Base-by-base conservation (phyloP, 2,329 filamentous ascomycete genomes). In the Aureobasidium mangrovei region DNA sequence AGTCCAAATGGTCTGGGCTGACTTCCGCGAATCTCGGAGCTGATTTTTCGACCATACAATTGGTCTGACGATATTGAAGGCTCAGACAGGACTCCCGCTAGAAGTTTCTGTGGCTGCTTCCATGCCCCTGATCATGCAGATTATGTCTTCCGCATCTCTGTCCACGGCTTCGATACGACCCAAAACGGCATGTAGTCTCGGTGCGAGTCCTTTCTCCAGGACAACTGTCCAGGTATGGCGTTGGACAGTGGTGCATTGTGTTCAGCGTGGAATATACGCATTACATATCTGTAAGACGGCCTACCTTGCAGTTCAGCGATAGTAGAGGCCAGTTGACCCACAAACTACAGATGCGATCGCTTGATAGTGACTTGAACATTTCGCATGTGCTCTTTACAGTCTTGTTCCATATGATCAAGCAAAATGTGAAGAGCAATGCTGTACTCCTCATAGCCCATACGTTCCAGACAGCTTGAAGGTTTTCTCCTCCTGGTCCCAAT, bases 401-500 rank as follows among this genome's bases (percentile, higher is more conserved):
- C 32, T 33, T 33, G 32, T 33, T 33, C 32, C 6, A 33, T 33
- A 33, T 2, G 32, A 33, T 39, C 10, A 1, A 28, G 18, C 32
- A 1, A 1, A 18, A 18, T 18, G 18, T 18, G 18, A 18, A 18
- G 18, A 18, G 18, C 18, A 18, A 18, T 18, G 18, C 18, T 18
- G 18, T 8, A 10, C 32, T 18, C 24, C 27, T 36, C 5, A 47
- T 12, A 47, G 28, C 12, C 45, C 45, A 38, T 47, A 47, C 5
- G 45, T 47, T 31, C 26, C 45, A 10, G 45, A 4, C 45, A 49
- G 36, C 27, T 38, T 32, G n/a, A 49, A 32, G 4, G 46, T 40
- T 27, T 48, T 49, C n/a, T 49, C 35, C 2, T 40, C 46, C 24
- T 40, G 46, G 26, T 49, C 46, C 46, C 46, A 49, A 12, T 49